Percentiles rank a stretch among this genome's conserved stretches.
Conservation (phyloP, 306 rosid genomes). For the Glycine soja region DNA sequence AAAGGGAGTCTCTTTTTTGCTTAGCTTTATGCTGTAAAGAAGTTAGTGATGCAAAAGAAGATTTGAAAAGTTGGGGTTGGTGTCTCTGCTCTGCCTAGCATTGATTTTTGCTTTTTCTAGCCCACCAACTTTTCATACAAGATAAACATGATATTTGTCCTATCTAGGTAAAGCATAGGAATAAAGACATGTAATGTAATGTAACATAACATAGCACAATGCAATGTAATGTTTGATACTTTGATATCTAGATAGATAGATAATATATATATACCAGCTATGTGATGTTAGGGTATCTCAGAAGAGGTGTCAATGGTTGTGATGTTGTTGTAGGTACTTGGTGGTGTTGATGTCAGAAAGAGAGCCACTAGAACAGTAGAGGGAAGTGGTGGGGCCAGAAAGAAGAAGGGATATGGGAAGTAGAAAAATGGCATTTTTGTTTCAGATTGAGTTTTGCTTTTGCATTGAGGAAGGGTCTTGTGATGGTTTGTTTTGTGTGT, state of each 20-base stretch:
- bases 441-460: constrained; percentile 51
- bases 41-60: constrained; percentile 49
- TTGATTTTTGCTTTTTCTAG: constrained; percentile 36
- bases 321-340: constrained; percentile 31
- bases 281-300: constrained; percentile 56
- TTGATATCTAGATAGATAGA: neutral
- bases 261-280: constrained; percentile 49
- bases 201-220: neutral
- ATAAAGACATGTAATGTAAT: neutral
- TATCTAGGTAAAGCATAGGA: constrained; percentile 33
- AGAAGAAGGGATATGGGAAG: constrained; percentile 36
- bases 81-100: constrained; percentile 53
- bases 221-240: neutral
- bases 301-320: constrained; percentile 49
- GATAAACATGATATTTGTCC: constrained; percentile 53
- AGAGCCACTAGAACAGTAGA: constrained; percentile 54
- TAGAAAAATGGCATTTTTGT: constrained; percentile 54
- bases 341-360: constrained; percentile 46
- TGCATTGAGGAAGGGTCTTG: constrained; percentile 49
- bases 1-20: constrained; percentile 43
- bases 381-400: constrained; percentile 58
- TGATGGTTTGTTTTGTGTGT: constrained; percentile 52
- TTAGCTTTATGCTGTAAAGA: constrained; percentile 49
- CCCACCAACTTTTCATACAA: constrained; percentile 53
- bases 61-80: constrained; percentile 50